Evolutionary conservation across 495 filamentous ascomycete genomes (phyloP), one percentile per base, ranked within the genome.

Genomic region (Lophiotrema nucula): DNA sequence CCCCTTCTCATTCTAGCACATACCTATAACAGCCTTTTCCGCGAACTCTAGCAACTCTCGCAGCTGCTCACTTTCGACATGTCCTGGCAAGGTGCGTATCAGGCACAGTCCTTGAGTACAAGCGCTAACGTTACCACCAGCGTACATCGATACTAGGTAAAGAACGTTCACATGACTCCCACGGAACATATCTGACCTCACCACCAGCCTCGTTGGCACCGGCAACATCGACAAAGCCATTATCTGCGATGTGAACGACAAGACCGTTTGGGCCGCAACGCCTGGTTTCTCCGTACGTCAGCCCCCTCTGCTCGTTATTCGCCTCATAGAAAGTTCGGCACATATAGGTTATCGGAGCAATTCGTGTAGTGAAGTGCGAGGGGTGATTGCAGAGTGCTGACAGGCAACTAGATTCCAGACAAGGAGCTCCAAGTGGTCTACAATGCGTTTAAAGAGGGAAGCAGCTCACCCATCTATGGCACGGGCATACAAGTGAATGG

Each of bases 191-290:
- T 49, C 46, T 48, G 26, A 55, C 47, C 21, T 56, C 25, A n/a
- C n/a, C 56, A 61, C 33, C 60, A 77, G 92, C 83, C 82, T 97
- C 62, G 81, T 97, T 68, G 89, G 81, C 75, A 84, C 80, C 63
- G 84, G 84, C 66, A 87, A 93, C 72, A 76, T 96, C 73, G 88
- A 93, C 79, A 85, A 88, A 76, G 93, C 83, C 66, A 88, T 88
- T 68, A 95, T 97, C 72, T 83, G 92, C 76, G 89, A 85, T 74
- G 76, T 73, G 56, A 84, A 86, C 58, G 89, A 91, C 69, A 87
- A 89, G 69, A 89, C 84, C 70, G 78, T 85, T 62, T 96, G 92
- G 89, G 92, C 92, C 53, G 68, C 76, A n/a, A 81, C 83, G 19
- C 16, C 79, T 18, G 81, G 77, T 58, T 95, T 95, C 77, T 72